These are phyloP conservation scores for Schizosaccharomyces cryophilus DNA, from an alignment of 805 yeast genomes.

Conservation along the genomic window DNA sequence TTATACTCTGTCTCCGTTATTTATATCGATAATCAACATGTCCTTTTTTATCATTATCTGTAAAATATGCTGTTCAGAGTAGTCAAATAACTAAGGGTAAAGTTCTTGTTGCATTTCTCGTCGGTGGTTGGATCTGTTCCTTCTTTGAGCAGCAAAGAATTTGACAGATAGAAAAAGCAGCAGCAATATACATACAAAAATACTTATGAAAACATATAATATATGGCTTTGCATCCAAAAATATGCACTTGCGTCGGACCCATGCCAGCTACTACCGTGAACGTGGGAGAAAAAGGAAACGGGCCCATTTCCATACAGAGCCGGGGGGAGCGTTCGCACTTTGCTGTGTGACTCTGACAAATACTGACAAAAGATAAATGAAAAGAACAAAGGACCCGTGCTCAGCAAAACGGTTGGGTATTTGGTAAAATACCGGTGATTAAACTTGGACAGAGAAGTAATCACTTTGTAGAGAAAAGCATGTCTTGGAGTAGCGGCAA, in stretches of 20 bases:
- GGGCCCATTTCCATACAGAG: neutral
- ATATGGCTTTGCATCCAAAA: constrained; percentile 14
- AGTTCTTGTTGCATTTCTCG: neutral
- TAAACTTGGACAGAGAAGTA: constrained; percentile 34
- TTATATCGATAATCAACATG: too few relatives aligned
- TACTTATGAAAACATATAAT: constrained; percentile 41
- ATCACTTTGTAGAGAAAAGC: constrained; percentile 62
- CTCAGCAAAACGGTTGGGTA: constrained; percentile 80
- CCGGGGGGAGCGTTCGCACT: neutral
- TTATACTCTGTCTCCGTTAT: too few relatives aligned
- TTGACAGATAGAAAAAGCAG: neutral
- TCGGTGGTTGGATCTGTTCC: neutral
- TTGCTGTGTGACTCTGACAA: constrained; percentile 14
- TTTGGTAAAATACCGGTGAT: constrained; percentile 61
- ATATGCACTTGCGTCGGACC: neutral
- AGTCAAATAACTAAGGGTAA: neutral
- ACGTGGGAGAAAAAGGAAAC: neutral
- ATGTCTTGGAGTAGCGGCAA: constrained; percentile 73
- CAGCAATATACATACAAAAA: neutral
- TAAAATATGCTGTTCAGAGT: neutral
- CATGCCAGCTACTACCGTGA: neutral
- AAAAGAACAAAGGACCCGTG: constrained; percentile 73
- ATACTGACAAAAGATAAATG: constrained; percentile 70
- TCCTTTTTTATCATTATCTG: neutral
- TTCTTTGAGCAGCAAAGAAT: neutral